phyloP scores from a whole-genome alignment of 139 green algal genomes.

The Pleodorina starrii region DNA sequence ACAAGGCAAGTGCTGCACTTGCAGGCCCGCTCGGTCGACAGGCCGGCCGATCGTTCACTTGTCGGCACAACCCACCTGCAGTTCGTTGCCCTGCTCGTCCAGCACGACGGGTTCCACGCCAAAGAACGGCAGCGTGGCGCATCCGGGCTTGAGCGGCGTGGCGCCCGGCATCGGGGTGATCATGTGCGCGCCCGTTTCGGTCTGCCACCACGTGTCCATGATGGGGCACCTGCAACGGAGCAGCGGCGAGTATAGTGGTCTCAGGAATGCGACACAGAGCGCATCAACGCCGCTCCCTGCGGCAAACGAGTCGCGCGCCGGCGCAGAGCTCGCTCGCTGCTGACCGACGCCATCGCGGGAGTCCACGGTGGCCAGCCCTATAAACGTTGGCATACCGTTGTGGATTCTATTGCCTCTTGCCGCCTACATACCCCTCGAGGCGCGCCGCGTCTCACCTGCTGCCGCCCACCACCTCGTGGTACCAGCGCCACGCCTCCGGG shows the following conservation, averaged over 20 bases:
- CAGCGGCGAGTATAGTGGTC: not conserved
- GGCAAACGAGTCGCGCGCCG: no score
- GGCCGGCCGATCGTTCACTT: no score
- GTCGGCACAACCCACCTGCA: constrained; percentile 37
- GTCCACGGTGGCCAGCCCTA: no score
- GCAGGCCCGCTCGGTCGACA: no score
- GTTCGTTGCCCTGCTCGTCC: constrained; percentile 62
- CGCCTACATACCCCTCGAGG: no score
- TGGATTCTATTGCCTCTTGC: no score
- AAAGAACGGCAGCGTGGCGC: constrained; percentile 94
- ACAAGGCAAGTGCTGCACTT: no score
- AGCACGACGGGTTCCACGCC: constrained; percentile 93
- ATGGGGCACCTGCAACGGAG: constrained; percentile 77
- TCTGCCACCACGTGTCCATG: constrained; percentile 98
- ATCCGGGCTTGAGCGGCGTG: constrained; percentile 89
- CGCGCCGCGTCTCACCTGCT: constrained; percentile 16
- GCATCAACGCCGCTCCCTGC: no score
- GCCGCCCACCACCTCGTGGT: constrained; percentile 67
- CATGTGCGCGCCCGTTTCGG: constrained; percentile 92
- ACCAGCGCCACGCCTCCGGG: constrained; percentile 94
- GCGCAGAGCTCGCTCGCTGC: no score
- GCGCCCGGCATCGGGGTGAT: constrained; percentile 85
- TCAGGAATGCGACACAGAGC: not conserved
- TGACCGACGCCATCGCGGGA: no score
- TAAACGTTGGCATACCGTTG: not conserved